phyloP scores from a whole-genome alignment of 169 alveolate genomes.

The Cyclospora cayetanensis region DNA sequence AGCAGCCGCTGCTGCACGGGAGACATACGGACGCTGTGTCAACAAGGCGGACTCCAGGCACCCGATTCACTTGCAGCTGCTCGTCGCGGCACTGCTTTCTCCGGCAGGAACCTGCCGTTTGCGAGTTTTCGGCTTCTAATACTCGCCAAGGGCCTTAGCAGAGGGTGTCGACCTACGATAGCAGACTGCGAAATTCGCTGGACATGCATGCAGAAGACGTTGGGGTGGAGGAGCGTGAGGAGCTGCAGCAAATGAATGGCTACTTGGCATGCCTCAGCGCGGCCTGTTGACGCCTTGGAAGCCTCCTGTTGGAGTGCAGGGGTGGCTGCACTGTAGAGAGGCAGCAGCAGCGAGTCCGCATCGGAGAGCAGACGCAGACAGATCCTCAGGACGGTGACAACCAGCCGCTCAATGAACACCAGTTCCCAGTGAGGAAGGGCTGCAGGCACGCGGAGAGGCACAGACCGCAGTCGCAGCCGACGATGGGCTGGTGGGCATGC shows the following conservation, averaged over 20 bases:
- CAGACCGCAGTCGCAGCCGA: not conserved
- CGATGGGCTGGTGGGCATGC: no score
- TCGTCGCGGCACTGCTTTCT: no score
- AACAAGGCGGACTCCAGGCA: no score
- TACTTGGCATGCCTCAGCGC: slow-evolving; percentile 37
- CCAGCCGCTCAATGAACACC: slow-evolving; percentile 71
- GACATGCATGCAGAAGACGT: slow-evolving; percentile 64
- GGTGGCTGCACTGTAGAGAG: slow-evolving; percentile 24
- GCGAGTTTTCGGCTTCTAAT: no score
- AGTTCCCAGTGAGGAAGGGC: slow-evolving; percentile 64
- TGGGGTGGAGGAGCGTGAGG: slow-evolving; percentile 68
- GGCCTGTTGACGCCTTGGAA: not conserved
- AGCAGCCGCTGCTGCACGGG: no score
- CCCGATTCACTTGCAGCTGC: no score
- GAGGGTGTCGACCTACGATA: slow-evolving; percentile 26
- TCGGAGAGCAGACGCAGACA: slow-evolving; percentile 46
- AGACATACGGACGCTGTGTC: no score
- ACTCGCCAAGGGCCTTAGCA: no score
- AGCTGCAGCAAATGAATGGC: slow-evolving; percentile 50
- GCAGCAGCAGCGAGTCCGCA: slow-evolving; percentile 37
- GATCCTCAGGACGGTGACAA: slow-evolving; percentile 58
- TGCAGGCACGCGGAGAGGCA: slow-evolving; percentile 11
- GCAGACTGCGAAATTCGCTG: slow-evolving; percentile 63
- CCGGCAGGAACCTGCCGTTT: no score
- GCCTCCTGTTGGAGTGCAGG: not conserved